Evolutionary conservation across 257 asterid species (phyloP), one percentile per base, ranked within the genome.

Genomic region (Leptodermis oblonga): DNA sequence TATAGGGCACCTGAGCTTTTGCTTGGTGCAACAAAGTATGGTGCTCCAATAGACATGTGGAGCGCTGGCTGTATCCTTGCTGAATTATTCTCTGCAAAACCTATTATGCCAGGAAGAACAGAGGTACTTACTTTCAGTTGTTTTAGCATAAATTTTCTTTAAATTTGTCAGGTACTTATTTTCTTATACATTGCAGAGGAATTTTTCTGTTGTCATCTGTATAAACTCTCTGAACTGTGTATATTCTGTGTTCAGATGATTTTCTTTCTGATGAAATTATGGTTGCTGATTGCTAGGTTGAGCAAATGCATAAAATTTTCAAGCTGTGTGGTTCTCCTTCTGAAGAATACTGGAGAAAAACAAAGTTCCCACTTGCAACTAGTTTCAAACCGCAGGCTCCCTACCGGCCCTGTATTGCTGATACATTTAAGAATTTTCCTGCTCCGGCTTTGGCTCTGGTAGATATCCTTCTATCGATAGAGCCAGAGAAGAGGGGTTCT

Each of bases 61-160:
- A 93, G 99, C 52, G 86, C 74, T 3, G 96, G 99, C 7, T 88
- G 97, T 80, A 90, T 93, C 70, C 96, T 93, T 58, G 99, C 97
- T 28, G 98, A 92, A 70, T 69, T 90, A 39, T 90, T 79, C 70
- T 82, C 86, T 5, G 89, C 93, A 31, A 90, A 88, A 75, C 97
- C 96, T 64, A 90, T 93, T 76, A 86, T 93, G 95, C 99, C 99
- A 18, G 99, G 99, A 66, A 90, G 97, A 86, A 93, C 97, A 45
- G 96, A 93, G 94, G 98, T 92, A 76, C 34, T 6, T 25, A 20
- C 23, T 25, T 53, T 23, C 23, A 34, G 54, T 6, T 37, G 20
- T 31, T 65, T 31, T 59, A 48, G 23, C 22, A 48, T 48, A 48
- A 48, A 1, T 15, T 1, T 48, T 48, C 53, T 48, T 15, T n/a